phyloP scores from a whole-genome alignment of 345 rosid species.

The Lepidium sativum region DNA sequence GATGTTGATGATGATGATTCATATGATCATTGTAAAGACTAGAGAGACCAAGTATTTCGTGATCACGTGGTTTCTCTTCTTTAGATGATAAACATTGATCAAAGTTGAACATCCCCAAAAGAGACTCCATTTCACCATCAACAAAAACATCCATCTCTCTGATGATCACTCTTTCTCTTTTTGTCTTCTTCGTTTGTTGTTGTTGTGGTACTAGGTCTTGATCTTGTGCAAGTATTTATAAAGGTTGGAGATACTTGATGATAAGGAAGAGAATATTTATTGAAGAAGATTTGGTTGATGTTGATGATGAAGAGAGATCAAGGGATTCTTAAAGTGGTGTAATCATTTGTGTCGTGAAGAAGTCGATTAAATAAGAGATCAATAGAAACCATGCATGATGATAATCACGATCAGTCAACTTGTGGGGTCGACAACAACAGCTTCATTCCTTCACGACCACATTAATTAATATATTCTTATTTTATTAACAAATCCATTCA shows the following conservation, averaged over 20 bases:
- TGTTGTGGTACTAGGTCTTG: neutral
- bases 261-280: slow-evolving; percentile 12
- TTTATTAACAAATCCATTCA: neutral
- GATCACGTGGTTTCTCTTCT: slow-evolving; percentile 15
- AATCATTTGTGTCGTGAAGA: slow-evolving; percentile 26
- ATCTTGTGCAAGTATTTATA: slow-evolving; percentile 14
- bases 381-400: slow-evolving; percentile 31
- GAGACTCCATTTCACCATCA: slow-evolving; percentile 34
- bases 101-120: slow-evolving; percentile 32
- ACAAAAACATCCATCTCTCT: slow-evolving; percentile 27
- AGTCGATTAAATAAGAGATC: slow-evolving; percentile 13
- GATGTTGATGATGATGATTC: slow-evolving; percentile 17
- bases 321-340: slow-evolving; percentile 23
- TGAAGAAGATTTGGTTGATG: slow-evolving; percentile 22
- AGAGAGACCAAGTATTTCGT: slow-evolving; percentile 23
- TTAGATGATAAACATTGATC: slow-evolving; percentile 27
- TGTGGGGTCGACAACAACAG: slow-evolving; percentile 28
- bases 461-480: slow-evolving; percentile 15
- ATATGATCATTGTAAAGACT: slow-evolving; percentile 23
- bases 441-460: slow-evolving; percentile 25
- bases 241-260: slow-evolving; percentile 10
- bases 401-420: slow-evolving; percentile 29
- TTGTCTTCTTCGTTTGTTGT: too few relatives aligned
- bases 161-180: neutral
- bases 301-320: slow-evolving; percentile 25